Conservation (phyloP, 257 asterid genomes). For the Solanum corneliomulleri region DNA sequence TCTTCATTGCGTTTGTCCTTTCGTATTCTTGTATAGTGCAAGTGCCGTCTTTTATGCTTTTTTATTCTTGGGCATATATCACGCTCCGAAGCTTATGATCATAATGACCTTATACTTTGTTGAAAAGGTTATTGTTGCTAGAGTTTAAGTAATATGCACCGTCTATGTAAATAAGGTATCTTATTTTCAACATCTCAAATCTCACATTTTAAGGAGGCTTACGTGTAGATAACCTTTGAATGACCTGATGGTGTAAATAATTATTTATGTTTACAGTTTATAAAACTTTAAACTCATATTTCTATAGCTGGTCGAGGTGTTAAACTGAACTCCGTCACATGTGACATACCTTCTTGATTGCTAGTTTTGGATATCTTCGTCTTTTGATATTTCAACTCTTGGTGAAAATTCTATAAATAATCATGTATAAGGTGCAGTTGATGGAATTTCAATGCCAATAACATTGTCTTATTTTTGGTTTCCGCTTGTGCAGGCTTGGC, state of each 20-base stretch:
- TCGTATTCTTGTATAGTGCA: neutral
- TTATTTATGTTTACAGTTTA: neutral
- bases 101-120: neutral
- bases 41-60: neutral
- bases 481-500: constrained; percentile 65
- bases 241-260: neutral
- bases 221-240: neutral
- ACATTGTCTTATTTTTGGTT: neutral
- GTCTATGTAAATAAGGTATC: neutral
- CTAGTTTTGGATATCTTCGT: neutral
- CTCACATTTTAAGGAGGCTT: neutral
- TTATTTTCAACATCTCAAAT: neutral
- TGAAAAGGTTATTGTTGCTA: neutral
- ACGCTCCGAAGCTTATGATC: neutral
- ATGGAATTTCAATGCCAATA: neutral
- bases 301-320: neutral
- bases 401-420: neutral
- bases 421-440: neutral
- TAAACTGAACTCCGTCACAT: neutral
- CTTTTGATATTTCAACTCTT: neutral
- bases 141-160: neutral
- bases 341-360: neutral
- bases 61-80: neutral
- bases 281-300: neutral
- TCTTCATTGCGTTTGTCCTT: neutral